Conservation (phyloP, 352 stramenopile genomes). For the Globisporangium echinulatum region DNA sequence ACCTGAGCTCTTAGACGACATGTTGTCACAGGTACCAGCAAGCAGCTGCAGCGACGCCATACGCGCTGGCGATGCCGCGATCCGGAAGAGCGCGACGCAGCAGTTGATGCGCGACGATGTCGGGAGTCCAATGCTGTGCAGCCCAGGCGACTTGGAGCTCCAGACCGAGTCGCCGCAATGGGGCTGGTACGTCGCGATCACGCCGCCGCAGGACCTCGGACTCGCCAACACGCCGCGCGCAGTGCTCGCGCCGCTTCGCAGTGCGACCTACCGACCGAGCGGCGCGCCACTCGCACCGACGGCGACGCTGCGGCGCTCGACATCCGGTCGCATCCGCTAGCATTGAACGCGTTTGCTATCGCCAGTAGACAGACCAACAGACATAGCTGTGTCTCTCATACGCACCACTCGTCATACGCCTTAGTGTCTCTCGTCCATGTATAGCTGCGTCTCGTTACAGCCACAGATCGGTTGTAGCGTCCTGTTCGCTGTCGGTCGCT, state of each 20-base stretch:
- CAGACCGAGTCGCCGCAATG: constrained; percentile 77
- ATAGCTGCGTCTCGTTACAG: no score
- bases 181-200: constrained; percentile 86
- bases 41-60: no score
- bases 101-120: constrained; percentile 9
- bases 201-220: constrained; percentile 64
- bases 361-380: not conserved
- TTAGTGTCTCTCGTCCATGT: no score
- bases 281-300: not conserved
- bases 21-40: no score
- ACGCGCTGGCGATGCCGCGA: not conserved
- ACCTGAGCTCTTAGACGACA: no score
- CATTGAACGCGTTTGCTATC: not conserved
- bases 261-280: no score
- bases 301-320: constrained; percentile 22
- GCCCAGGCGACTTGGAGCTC: constrained; percentile 10
- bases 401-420: not conserved
- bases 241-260: not conserved
- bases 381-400: not conserved
- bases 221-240: constrained; percentile 17
- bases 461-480: not conserved
- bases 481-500: not conserved
- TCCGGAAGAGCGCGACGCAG: constrained; percentile 10
- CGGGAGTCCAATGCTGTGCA: not conserved
- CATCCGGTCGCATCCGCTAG: constrained; percentile 26